These are phyloP conservation scores for Monilinia laxa DNA, from an alignment of 2,329 filamentous ascomycete genomes.

Conservation along the genomic window DNA sequence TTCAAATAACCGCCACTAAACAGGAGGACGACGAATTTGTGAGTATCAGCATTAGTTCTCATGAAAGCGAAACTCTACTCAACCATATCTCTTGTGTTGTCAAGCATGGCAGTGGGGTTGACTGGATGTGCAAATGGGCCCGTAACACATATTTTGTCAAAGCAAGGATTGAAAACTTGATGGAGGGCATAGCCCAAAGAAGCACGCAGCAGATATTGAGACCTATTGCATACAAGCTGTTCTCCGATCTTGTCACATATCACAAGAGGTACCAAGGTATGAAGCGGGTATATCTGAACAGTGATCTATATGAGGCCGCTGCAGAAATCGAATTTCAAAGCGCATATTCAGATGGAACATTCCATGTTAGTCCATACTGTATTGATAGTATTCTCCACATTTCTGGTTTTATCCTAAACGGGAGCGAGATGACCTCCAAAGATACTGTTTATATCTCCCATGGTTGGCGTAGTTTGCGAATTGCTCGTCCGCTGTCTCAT, in stretches of 20 bases:
- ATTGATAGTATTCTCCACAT: constrained; percentile 58
- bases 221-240: constrained; percentile 73
- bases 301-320: constrained; percentile 48
- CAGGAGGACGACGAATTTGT: constrained; percentile 4
- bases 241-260: constrained; percentile 54
- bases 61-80: neutral
- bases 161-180: neutral
- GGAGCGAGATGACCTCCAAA: constrained; percentile 49
- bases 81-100: constrained; percentile 5
- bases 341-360: neutral
- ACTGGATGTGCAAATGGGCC: constrained; percentile 5
- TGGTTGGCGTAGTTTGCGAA: constrained; percentile 54
- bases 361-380: constrained; percentile 51
- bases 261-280: constrained; percentile 53
- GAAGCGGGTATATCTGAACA: constrained; percentile 53
- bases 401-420: constrained; percentile 59
- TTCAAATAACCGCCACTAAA: neutral
- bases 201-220: constrained; percentile 38
- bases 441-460: constrained; percentile 58
- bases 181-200: constrained; percentile 13
- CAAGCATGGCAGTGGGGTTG: neutral
- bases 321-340: constrained; percentile 50
- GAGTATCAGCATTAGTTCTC: constrained; percentile 4
- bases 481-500: constrained; percentile 47
- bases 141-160: constrained; percentile 5